A percentile compares a stretch with the other conserved stretches of the same genome.
phyloP scores from a whole-genome alignment of 2,329 filamentous ascomycete species.

The Pestalotiopsis sp. region DNA sequence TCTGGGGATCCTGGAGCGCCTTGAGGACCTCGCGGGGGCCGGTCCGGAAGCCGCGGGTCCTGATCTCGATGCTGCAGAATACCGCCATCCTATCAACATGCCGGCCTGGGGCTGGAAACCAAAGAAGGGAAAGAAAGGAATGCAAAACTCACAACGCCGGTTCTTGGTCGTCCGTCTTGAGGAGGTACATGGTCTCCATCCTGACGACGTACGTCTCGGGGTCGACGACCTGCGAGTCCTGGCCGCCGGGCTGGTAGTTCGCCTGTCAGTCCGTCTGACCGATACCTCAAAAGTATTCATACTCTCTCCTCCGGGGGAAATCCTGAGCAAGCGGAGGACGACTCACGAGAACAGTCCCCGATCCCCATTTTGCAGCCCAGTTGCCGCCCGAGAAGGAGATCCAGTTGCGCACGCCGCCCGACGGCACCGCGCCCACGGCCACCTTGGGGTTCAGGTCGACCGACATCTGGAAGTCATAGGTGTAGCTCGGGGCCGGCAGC shows the following conservation, averaged over 20 bases:
- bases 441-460: conserved; percentile 47
- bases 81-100: not conserved
- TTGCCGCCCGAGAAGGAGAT: conserved; percentile 49
- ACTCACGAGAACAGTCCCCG: conserved; percentile 44
- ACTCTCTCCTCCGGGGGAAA: not conserved
- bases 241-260: conserved; percentile 35
- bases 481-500: conserved; percentile 48
- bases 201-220: conserved; percentile 28
- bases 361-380: conserved; percentile 53
- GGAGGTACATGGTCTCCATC: conserved; percentile 52
- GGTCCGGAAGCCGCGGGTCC: conserved; percentile 18
- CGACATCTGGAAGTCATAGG: conserved; percentile 54
- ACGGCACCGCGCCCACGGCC: conserved; percentile 42
- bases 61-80: conserved; percentile 17
- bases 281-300: conserved; percentile 16
- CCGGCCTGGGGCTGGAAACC: no score
- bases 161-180: conserved; percentile 49
- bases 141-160: conserved; percentile 43
- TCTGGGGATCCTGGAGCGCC: conserved; percentile 16
- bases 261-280: not conserved
- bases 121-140: not conserved
- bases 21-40: conserved; percentile 17
- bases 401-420: conserved; percentile 48
- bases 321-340: no score
- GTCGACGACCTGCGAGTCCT: conserved; percentile 36